Evolutionary conservation across 805 yeast species (phyloP).

Genomic region (Isabelozyma rhagii): DNA sequence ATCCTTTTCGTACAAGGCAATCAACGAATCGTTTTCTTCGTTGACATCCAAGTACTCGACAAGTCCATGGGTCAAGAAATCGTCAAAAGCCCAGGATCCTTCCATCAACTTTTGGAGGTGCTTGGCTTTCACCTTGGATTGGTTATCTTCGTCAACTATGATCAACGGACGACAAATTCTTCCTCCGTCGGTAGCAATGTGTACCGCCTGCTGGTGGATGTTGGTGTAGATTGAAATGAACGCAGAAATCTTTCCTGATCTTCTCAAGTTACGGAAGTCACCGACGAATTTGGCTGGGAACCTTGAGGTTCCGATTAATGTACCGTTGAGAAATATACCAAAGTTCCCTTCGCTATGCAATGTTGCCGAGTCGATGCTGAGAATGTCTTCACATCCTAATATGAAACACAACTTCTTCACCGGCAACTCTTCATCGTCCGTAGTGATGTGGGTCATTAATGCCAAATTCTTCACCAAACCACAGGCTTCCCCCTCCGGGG

Average conservation of each 20-base stretch:
- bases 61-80: constrained; percentile 76
- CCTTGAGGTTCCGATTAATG: constrained; percentile 84
- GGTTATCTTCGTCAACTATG: constrained; percentile 67
- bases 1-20: constrained; percentile 78
- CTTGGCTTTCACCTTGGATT: constrained; percentile 64
- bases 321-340: constrained; percentile 92
- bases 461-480: constrained; percentile 97
- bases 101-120: constrained; percentile 61
- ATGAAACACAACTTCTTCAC: constrained; percentile 70
- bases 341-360: constrained; percentile 74
- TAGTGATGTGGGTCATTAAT: constrained; percentile 96
- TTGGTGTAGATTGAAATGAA: constrained; percentile 90
- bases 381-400: constrained; percentile 87
- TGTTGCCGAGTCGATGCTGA: constrained; percentile 76
- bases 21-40: constrained; percentile 91
- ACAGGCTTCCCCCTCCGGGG: constrained; percentile 99
- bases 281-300: constrained; percentile 81
- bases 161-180: constrained; percentile 96
- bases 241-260: constrained; percentile 82
- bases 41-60: constrained; percentile 96
- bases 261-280: constrained; percentile 74
- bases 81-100: constrained; percentile 87
- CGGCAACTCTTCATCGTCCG: constrained; percentile 96
- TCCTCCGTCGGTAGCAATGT: constrained; percentile 98
- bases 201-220: constrained; percentile 87